A percentile compares a stretch with the other conserved stretches of the same genome.
Conservation (phyloP, 2,329 filamentous ascomycete genomes). For the Corinectria fuckeliana region DNA sequence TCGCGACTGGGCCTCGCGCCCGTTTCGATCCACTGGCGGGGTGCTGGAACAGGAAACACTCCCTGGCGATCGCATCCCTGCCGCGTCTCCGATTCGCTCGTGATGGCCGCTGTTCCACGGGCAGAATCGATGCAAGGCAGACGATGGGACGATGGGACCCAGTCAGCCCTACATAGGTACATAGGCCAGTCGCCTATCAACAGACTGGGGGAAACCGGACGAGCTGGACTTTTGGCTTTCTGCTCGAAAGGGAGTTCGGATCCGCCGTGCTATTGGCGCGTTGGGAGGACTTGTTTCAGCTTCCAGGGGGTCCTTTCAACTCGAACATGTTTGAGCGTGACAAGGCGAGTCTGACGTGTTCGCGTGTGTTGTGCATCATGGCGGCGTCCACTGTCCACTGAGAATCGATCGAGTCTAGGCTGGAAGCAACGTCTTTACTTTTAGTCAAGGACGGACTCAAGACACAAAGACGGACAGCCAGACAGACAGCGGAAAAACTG, state of each 20-base stretch:
- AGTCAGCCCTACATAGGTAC: slow-evolving; percentile 38
- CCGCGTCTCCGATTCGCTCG: slow-evolving; percentile 38
- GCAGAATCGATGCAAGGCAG: slow-evolving; percentile 37
- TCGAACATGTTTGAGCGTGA: background rate
- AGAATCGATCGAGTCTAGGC: background rate
- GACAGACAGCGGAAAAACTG: no score
- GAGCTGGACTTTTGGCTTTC: no score
- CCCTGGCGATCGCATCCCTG: slow-evolving; percentile 19
- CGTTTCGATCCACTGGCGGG: slow-evolving; percentile 22
- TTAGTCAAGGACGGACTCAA: no score
- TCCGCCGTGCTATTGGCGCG: background rate
- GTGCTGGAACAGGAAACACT: slow-evolving; percentile 21
- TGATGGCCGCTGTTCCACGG: slow-evolving; percentile 42
- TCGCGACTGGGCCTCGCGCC: slow-evolving; percentile 8
- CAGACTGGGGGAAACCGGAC: background rate
- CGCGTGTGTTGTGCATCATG: background rate
- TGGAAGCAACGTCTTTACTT: no score
- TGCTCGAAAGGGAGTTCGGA: background rate
- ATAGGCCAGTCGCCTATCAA: no score
- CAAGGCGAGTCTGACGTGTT: background rate
- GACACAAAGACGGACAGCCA: no score
- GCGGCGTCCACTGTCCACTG: background rate
- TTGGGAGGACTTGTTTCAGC: background rate
- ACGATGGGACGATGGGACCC: slow-evolving; percentile 6
- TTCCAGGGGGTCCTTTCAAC: background rate